These are phyloP conservation scores for Quercus alba DNA, from an alignment of 306 rosid species.

Conservation along the genomic window DNA sequence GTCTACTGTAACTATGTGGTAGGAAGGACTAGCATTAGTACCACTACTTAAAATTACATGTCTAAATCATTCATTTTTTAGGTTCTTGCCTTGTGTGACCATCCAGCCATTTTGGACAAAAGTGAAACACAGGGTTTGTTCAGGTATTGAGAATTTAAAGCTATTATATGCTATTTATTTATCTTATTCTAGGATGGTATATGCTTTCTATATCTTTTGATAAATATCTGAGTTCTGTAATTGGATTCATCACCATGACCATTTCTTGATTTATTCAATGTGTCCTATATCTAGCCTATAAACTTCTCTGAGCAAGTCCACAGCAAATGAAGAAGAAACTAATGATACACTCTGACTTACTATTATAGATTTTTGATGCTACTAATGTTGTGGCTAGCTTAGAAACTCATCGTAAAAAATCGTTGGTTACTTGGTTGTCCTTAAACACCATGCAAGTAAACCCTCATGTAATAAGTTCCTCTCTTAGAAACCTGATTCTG, in stretches of 20 bases:
- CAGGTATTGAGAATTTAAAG: constrained; percentile 54
- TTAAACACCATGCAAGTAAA: too few species aligned
- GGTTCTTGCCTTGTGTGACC: constrained; percentile 90
- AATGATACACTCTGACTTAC: background rate
- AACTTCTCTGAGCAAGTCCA: background rate
- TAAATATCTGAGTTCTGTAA: background rate
- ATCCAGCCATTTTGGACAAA: constrained; percentile 84
- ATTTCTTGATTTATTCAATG: background rate
- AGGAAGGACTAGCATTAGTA: background rate
- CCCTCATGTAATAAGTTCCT: background rate
- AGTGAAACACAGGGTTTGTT: constrained; percentile 88
- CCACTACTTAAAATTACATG: background rate
- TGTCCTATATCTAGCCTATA: background rate
- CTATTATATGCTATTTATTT: constrained; percentile 15
- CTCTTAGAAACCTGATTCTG: background rate
- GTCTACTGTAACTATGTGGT: constrained; percentile 27
- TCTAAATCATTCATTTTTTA: constrained; percentile 26
- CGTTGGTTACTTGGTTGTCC: too few species aligned
- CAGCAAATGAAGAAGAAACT: background rate
- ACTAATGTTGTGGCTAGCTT: background rate
- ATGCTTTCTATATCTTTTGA: background rate
- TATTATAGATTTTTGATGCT: background rate
- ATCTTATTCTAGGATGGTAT: constrained; percentile 9
- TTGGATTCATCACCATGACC: background rate
- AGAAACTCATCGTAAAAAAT: background rate